Base-by-base conservation (phyloP, 345 rosid species). In the Citropsis articulata region DNA sequence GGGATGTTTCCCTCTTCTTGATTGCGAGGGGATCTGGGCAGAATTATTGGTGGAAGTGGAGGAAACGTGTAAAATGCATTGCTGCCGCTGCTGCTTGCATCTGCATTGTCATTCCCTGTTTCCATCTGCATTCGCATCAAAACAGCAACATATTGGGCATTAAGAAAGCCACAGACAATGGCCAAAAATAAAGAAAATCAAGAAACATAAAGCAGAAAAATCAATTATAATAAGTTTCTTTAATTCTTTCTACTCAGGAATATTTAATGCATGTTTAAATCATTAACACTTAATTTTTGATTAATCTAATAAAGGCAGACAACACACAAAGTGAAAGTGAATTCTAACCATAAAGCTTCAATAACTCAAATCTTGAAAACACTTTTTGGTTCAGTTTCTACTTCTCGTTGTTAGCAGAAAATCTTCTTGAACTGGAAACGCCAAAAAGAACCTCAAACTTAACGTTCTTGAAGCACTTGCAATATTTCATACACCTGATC, bases 31-130 rank as follows among this genome's bases (percentile, higher is more conserved):
- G 98, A 92, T 60, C 89, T 94, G 55, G 97, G 78, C 42, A 90
- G 75, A 78, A 93, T 84, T 82, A 95, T 87, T 19, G 98, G 98
- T 67, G 98, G 92, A 79, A 95, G 90, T 63, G 98, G 98, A 75
- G 98, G 98, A 45, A 45, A 45, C 16, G 50, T 3, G 50, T 12
- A 45, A 45, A 45, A 45, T 53, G 22, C 5, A 18, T 18, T 53
- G 57, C 7, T 16, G 22, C 22, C 18, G 28, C 94, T 53, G 7
- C 57, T 16, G 22, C 57, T 53, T 36, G 90, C 70, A 84, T 88
- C 89, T n/a, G 92, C 90, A 89, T 92, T 92, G 76, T 90, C 90
- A 81, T 91, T 80, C 85, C 92, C 82, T 75, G 97, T 88, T 81
- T 84, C 92, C 45, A 91, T 96, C 99, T 93, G 72, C 67, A 61